These are phyloP conservation scores for Penicillium manginii DNA, from an alignment of 495 filamentous ascomycete species.

Conservation along the genomic window DNA sequence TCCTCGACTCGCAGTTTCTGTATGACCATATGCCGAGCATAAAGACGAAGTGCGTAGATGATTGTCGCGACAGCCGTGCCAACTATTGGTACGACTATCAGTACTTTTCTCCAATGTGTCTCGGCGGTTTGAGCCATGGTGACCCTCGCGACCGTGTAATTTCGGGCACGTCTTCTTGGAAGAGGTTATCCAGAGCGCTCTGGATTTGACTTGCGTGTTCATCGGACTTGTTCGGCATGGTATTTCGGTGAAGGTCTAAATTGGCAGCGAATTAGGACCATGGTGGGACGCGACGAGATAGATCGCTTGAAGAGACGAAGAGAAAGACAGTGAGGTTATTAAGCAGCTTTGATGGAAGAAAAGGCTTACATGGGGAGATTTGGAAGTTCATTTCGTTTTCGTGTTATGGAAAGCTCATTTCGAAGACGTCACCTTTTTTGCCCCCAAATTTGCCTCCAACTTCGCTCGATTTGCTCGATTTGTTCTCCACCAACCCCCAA, in stretches of 20 bases:
- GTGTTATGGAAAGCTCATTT: neutral
- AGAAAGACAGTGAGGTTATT: neutral
- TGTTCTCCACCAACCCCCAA: neutral
- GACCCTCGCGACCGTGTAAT: neutral
- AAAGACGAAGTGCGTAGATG: slow-evolving; percentile 23
- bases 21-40: slow-evolving; percentile 12
- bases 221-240: neutral
- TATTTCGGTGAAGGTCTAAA: neutral
- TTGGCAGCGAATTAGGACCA: neutral
- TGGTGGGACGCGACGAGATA: neutral
- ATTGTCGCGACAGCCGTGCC: slow-evolving; percentile 23
- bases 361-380: neutral
- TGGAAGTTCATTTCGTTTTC: neutral
- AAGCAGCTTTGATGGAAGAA: neutral
- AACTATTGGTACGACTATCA: slow-evolving; percentile 23
- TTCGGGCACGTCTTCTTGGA: neutral
- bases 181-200: neutral
- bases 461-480: neutral
- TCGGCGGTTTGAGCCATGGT: neutral
- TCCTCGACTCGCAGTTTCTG: slow-evolving; percentile 20
- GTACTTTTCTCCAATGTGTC: slow-evolving; percentile 18
- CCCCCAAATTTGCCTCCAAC: neutral
- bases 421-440: neutral
- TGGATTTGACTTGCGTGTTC: neutral
- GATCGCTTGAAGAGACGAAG: no score